Percentiles rank a stretch among this genome's conserved stretches.
phyloP scores from a whole-genome alignment of 2,329 filamentous ascomycete species.

The Hirsutella rhossiliensis region DNA sequence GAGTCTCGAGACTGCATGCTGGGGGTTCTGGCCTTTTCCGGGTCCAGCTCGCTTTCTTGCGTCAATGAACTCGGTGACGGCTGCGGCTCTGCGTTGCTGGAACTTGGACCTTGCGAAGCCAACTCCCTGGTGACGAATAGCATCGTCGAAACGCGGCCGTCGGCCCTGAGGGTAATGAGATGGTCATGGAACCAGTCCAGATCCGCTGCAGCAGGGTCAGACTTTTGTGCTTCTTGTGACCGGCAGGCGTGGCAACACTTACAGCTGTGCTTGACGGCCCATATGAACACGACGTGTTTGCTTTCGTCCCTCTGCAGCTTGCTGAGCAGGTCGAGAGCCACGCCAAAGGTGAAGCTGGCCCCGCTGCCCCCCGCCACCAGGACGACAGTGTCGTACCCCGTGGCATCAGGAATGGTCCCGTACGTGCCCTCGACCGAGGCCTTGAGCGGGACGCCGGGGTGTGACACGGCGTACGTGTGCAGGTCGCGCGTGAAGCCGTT shows the following conservation, averaged over 20 bases:
- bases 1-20: background rate
- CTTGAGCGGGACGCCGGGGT: constrained; percentile 35
- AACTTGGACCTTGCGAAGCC: background rate
- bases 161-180: constrained; percentile 17
- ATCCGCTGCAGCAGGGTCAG: constrained; percentile 13
- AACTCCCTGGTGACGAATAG: constrained; percentile 23
- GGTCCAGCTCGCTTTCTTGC: background rate
- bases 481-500: constrained; percentile 47
- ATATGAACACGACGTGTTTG: constrained; percentile 24
- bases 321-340: constrained; percentile 23
- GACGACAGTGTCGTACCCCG: constrained; percentile 41
- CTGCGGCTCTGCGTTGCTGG: background rate
- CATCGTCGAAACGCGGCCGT: constrained; percentile 16
- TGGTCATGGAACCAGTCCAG: constrained; percentile 25
- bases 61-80: background rate
- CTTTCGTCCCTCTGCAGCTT: constrained; percentile 8
- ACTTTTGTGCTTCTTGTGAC: background rate
- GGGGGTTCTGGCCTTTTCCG: constrained; percentile 3
- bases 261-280: constrained; percentile 25
- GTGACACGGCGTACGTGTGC: constrained; percentile 34
- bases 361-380: constrained; percentile 50
- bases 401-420: constrained; percentile 39
- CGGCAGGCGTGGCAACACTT: background rate
- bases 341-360: constrained; percentile 40
- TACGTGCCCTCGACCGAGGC: constrained; percentile 48